These are phyloP conservation scores for Darksidea phi DNA, from an alignment of 495 filamentous ascomycete species.

Conservation along the genomic window DNA sequence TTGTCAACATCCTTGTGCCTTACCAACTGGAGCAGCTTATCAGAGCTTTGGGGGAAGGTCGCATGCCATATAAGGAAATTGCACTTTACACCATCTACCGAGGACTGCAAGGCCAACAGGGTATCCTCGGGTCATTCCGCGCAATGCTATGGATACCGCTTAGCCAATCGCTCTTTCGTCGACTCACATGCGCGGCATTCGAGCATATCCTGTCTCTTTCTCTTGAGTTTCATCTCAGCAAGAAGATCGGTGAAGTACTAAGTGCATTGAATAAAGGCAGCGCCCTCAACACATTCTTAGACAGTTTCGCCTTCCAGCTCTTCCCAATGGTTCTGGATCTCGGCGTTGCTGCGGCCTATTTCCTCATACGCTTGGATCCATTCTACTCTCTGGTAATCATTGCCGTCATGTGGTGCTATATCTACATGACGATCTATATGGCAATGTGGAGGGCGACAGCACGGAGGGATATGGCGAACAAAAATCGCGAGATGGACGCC, in stretches of 20 bases:
- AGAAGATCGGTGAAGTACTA: constrained; percentile 15
- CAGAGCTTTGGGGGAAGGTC: not conserved
- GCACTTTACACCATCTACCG: constrained; percentile 9
- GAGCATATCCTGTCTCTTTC: constrained; percentile 12
- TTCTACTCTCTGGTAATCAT: constrained; percentile 14
- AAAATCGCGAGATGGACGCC: constrained; percentile 18
- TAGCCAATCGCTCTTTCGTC: constrained; percentile 5
- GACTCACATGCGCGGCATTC: constrained; percentile 13
- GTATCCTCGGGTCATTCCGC: constrained; percentile 7
- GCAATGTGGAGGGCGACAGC: constrained; percentile 14
- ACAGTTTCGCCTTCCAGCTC: constrained; percentile 16
- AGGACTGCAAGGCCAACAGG: constrained; percentile 19
- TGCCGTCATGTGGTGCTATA: constrained; percentile 8
- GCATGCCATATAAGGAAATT: constrained; percentile 3
- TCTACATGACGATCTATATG: constrained; percentile 24
- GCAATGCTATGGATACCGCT: constrained; percentile 20
- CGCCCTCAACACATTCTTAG: constrained; percentile 19
- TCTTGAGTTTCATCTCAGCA: constrained; percentile 18
- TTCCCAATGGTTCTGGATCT: constrained; percentile 25
- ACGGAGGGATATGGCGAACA: constrained; percentile 9
- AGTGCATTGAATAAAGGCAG: constrained; percentile 25
- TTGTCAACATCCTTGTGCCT: constrained; percentile 17
- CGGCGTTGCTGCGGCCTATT: constrained; percentile 15
- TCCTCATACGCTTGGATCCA: constrained; percentile 1
- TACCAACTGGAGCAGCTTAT: constrained; percentile 12